Base-by-base conservation (phyloP, 169 alveolate genomes). In the Plasmodium vinckei region DNA sequence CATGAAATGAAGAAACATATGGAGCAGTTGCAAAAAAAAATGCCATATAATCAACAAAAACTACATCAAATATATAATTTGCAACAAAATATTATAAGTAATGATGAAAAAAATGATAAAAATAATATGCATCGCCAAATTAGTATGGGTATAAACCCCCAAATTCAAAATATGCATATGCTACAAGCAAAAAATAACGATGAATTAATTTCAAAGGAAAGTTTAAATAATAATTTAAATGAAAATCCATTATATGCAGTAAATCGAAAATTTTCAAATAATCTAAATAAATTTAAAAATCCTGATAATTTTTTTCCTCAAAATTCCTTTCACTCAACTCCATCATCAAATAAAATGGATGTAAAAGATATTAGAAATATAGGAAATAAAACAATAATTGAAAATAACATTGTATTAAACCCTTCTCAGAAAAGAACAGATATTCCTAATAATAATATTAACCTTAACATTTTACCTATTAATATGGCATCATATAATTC, bases 1-100 rank as follows among this genome's bases (percentile, higher is more conserved):
- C 73, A 75, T 39, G 88, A 75, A 44, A 27, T 75, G 71, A 75
- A 75, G 56, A 75, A 63, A 27, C 88, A 75, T 63, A 75, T 75
- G 88, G 88, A 75, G 12, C 88, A 75, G 13, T 21, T 75, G 61
- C 88, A 75, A 44, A 73, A 75, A 75, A 63, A 64, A 17, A 65
- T 75, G 2, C 75, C 88, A 25, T 7, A 49, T 42, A 10, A 56
- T 1, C 77, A 61, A 19, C 88, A 75, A 44, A 63, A 75, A 56
- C 10, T 75, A 21, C 88, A 75, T 23, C 88, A 63, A 17, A 54
- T 75, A n/a, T 75, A 75, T 75, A 49, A 63, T 64, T 13, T 63
- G 61, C 63, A 75, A 47, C 75, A 75, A 64, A 75, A 75, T 63
- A 47, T 75, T 15, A 9, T 65, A 57, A 44, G 63, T 47, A 75